phyloP scores from a whole-genome alignment of 1,284 basidiomycete genomes.

The Trichosporon sp. region DNA sequence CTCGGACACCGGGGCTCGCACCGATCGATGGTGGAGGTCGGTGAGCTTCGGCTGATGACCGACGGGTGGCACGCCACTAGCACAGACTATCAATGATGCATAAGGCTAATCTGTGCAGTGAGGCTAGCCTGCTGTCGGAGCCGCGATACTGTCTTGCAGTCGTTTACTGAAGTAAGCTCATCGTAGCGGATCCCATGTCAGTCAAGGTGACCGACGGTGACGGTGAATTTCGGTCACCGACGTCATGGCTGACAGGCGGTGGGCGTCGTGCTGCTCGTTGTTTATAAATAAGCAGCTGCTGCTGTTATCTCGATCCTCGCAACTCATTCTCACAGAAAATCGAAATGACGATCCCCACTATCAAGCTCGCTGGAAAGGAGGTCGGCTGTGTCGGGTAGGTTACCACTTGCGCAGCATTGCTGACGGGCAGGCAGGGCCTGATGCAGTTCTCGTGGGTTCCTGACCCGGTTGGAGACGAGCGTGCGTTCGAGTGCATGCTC shows the following conservation, averaged over 20 bases:
- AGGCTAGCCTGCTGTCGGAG: too few species aligned
- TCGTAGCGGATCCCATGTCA: not conserved
- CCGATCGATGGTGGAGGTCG: not conserved
- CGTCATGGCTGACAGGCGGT: not conserved
- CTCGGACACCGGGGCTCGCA: too few species aligned
- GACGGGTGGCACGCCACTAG: too few species aligned
- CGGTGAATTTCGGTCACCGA: not conserved
- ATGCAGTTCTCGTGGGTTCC: conserved; percentile 57
- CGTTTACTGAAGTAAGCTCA: not conserved
- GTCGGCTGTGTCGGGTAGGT: conserved; percentile 37
- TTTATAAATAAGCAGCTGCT: not conserved
- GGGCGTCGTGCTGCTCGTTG: not conserved
- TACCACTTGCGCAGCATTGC: not conserved
- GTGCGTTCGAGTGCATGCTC: conserved; percentile 60
- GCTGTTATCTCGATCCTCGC: too few species aligned
- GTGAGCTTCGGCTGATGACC: not conserved
- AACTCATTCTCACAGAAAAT: too few species aligned
- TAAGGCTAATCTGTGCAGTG: too few species aligned
- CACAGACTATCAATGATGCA: too few species aligned
- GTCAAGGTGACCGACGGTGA: not conserved
- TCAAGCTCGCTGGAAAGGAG: conserved; percentile 30
- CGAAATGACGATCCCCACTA: conserved; percentile 21
- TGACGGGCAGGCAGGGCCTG: conserved; percentile 45
- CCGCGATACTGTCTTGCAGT: too few species aligned
- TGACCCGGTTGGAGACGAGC: conserved; percentile 52